Evolutionary conservation across 257 asterid genomes (phyloP), one percentile per base, ranked within the genome.

Genomic region (Solanum peruvianum): DNA sequence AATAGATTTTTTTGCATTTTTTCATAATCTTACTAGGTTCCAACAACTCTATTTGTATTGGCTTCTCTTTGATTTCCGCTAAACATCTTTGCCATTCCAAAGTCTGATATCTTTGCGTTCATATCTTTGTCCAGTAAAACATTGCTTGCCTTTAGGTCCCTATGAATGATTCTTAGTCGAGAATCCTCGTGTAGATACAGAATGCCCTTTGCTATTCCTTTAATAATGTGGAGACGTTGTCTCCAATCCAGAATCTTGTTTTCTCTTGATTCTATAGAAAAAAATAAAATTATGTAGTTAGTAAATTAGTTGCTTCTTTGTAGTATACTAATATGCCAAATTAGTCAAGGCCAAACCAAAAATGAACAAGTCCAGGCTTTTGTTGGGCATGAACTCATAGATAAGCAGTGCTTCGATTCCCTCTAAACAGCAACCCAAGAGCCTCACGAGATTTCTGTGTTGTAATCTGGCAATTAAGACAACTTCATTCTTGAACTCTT

Each of bases 21-120:
- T 49, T 8, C 58, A 49, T 20, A 14, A 45, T 15, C 84, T 84
- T 35, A 84, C 86, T 62, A 84, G 72, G 86, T 84, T 64, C 86
- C 86, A 66, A 84, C 86, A 60, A 84, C 86, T 84, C 86, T 84
- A n/a, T 45, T 84, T 66, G 86, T 84, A 60, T 84, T 84, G 86
- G 64, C 86, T 39, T 39, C 42, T 45, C 39, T 12, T 56, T 64
- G 78, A 35, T 84, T 84, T 62, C 27, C 78, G 12, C 62, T 37
- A 84, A 64, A 84, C 29, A 84, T 84, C 60, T 69, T 84, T 60
- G 78, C 64, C 62, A 84, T 64, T 64, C 78, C 86, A 45, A 84
- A 64, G 76, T 84, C 78, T 1, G 86, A 84, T 84, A 84, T 84
- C 86, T 64, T 84, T 9, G 78, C 62, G 60, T 60, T 45, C 86